phyloP scores from a whole-genome alignment of 1,284 basidiomycete genomes.

The Ceratobasidium sp. region DNA sequence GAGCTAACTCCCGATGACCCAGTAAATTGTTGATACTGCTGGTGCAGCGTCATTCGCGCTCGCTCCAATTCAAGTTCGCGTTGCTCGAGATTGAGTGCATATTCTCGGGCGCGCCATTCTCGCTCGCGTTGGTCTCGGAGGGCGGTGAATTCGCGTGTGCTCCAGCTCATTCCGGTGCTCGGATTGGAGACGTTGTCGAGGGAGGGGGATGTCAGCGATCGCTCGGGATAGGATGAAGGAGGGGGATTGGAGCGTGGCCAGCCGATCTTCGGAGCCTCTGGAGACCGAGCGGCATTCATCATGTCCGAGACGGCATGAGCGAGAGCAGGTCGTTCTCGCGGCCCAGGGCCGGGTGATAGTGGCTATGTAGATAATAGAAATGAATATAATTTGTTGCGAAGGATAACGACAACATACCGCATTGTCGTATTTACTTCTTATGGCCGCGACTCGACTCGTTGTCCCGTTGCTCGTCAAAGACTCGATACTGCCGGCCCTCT shows the following conservation, averaged over 20 bases:
- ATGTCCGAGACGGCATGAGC: slow-evolving; percentile 68
- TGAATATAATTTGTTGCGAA: slow-evolving; percentile 2
- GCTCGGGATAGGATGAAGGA: background rate
- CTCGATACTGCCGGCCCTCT: slow-evolving; percentile 51
- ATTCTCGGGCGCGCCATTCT: slow-evolving; percentile 62
- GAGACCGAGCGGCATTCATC: slow-evolving; percentile 24
- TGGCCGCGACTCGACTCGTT: slow-evolving; percentile 65
- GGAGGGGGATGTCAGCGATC: slow-evolving; percentile 6
- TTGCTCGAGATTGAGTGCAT: slow-evolving; percentile 61
- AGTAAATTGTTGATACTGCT: slow-evolving; percentile 27
- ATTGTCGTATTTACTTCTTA: slow-evolving; percentile 63
- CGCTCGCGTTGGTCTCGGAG: slow-evolving; percentile 58
- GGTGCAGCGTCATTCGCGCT: slow-evolving; percentile 47
- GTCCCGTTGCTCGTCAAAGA: slow-evolving; percentile 58
- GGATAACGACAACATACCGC: background rate
- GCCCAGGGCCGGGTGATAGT: slow-evolving; percentile 55
- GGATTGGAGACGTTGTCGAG: slow-evolving; percentile 2
- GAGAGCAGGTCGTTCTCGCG: slow-evolving; percentile 66
- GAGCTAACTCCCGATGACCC: slow-evolving; percentile 15
- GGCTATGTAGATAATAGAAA: slow-evolving; percentile 48
- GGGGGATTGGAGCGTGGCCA: slow-evolving; percentile 12
- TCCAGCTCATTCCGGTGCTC: slow-evolving; percentile 56
- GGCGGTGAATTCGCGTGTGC: slow-evolving; percentile 33
- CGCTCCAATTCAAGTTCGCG: slow-evolving; percentile 63
- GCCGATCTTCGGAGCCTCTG: background rate